Conservation (phyloP, 2,329 filamentous ascomycete genomes). For the Neofusicoccum sp. region DNA sequence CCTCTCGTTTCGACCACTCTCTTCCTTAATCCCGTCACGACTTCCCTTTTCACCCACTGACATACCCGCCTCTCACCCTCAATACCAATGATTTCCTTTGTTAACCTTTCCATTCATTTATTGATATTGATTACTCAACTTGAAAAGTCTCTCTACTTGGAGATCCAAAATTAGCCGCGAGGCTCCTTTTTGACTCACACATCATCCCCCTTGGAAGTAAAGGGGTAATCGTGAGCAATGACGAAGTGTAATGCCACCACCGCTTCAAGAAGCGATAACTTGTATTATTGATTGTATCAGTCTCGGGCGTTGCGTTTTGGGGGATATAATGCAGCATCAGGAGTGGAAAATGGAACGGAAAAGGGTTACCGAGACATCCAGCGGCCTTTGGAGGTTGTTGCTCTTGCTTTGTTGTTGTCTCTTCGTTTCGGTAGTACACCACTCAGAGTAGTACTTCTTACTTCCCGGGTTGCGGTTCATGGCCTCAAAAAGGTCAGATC, state of each 20-base stretch:
- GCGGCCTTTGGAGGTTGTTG: too few species aligned
- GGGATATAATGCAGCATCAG: background rate
- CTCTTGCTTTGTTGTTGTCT: too few species aligned
- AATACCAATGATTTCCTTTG: constrained; percentile 5
- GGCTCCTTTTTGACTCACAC: background rate
- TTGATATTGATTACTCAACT: background rate
- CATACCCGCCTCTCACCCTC: constrained; percentile 1
- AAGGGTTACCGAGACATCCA: background rate
- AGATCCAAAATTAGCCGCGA: background rate
- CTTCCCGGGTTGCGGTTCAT: too few species aligned
- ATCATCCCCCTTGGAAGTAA: background rate
- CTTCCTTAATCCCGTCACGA: background rate
- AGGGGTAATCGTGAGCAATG: background rate
- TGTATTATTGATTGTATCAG: background rate
- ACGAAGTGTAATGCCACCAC: constrained; percentile 11
- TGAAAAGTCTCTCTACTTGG: background rate
- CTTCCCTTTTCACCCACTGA: background rate
- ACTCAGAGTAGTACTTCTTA: too few species aligned
- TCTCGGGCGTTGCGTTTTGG: background rate
- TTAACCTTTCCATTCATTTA: background rate
- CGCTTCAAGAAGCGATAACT: background rate
- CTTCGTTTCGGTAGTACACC: too few species aligned
- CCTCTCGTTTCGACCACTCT: background rate
- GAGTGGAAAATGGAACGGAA: background rate
- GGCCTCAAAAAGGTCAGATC: too few species aligned